Evolutionary conservation across 148 eudicot species (phyloP).

Genomic region (Silene uniflora): DNA sequence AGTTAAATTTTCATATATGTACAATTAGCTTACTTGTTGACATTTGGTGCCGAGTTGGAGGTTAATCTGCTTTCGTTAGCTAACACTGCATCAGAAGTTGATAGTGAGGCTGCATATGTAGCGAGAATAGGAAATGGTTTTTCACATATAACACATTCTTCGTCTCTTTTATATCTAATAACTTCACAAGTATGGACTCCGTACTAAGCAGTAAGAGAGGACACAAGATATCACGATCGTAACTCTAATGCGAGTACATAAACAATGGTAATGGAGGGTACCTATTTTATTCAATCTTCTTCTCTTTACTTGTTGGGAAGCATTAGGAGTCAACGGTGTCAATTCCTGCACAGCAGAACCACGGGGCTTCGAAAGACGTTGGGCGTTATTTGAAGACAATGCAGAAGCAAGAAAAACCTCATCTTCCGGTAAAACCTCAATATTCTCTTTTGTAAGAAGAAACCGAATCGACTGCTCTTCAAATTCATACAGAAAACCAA

Average conservation of each 20-base stretch:
- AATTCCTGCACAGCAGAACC: conserved; percentile 6
- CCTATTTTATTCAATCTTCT: conserved; percentile 21
- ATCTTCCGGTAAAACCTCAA: conserved; percentile 24
- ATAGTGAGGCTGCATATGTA: background rate
- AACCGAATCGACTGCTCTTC: conserved; percentile 23
- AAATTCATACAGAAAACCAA: conserved; percentile 25
- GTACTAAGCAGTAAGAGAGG: no score
- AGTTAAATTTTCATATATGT: background rate
- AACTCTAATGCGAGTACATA: background rate
- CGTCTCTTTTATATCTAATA: no score
- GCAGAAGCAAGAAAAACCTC: conserved; percentile 20
- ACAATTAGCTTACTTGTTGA: conserved; percentile 5
- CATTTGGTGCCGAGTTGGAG: background rate
- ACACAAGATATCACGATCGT: background rate
- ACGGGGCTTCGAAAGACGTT: conserved; percentile 7
- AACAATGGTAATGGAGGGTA: conserved; percentile 2
- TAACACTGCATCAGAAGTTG: background rate
- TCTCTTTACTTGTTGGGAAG: conserved; percentile 10
- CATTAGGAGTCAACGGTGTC: conserved; percentile 14
- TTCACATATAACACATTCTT: no score
- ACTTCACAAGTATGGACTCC: no score
- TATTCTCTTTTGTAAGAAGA: conserved; percentile 25
- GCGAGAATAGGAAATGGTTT: no score
- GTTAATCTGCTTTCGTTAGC: background rate
- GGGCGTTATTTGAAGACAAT: conserved; percentile 1